These are phyloP conservation scores for Naganishia kalamii DNA, from an alignment of 768 basidiomycete genomes.

Conservation along the genomic window DNA sequence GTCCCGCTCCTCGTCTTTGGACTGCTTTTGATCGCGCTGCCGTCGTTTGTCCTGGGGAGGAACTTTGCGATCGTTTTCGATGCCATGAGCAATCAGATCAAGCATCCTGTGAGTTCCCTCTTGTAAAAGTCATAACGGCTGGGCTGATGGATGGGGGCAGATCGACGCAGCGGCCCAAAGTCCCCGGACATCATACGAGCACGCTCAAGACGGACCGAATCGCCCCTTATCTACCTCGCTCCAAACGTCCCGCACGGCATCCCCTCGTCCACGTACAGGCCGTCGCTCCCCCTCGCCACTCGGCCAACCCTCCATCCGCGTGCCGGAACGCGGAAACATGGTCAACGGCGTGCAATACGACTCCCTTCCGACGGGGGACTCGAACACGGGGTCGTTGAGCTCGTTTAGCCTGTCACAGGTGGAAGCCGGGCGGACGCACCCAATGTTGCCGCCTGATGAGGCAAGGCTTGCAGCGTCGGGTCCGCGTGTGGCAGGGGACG, in stretches of 20 bases:
- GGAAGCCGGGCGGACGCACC: conserved; percentile 15
- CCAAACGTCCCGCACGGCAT: not conserved
- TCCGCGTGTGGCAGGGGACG: conserved; percentile 30
- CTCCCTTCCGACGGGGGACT: not conserved
- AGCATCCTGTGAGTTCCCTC: conserved; percentile 27
- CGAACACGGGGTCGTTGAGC: not conserved
- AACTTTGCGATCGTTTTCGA: conserved; percentile 91
- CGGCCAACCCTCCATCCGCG: not conserved
- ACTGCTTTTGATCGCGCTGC: conserved; percentile 78
- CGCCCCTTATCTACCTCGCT: not conserved
- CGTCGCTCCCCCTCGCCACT: not conserved
- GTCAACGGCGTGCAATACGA: conserved; percentile 17
- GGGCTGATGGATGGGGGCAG: not conserved
- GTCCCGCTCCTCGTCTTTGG: conserved; percentile 82
- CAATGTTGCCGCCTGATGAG: not conserved
- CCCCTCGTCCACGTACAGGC: not conserved
- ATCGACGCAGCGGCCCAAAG: not conserved
- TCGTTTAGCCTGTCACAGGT: conserved; percentile 19
- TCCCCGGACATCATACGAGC: not conserved
- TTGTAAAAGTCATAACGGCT: not conserved
- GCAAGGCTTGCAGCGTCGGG: conserved; percentile 17
- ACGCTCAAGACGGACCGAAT: not conserved
- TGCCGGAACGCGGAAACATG: conserved; percentile 14
- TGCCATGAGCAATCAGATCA: conserved; percentile 53
- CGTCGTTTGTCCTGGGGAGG: conserved; percentile 82